A percentile compares a stretch with the other conserved stretches of the same genome.
Conservation (phyloP, 2,329 filamentous ascomycete genomes). For the Neonectria neomacrospora region DNA sequence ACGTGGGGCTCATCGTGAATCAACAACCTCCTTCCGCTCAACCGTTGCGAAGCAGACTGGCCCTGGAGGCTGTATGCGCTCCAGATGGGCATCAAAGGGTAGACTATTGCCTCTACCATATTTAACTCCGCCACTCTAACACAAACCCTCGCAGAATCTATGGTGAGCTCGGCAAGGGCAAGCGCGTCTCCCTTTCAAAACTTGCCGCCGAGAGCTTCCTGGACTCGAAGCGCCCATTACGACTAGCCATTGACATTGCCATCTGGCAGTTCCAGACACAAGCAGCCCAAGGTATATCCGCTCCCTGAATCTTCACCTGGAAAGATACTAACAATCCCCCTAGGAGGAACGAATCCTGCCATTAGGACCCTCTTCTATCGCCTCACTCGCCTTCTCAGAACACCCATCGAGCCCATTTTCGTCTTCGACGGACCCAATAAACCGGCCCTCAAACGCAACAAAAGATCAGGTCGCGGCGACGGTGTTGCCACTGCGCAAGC, state of each 20-base stretch:
- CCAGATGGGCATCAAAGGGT: constrained; percentile 76
- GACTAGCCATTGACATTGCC: constrained; percentile 91
- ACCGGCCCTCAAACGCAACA: constrained; percentile 89
- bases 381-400: constrained; percentile 77
- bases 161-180: constrained; percentile 84
- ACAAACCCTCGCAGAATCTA: constrained; percentile 73
- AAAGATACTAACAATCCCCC: constrained; percentile 19
- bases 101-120: constrained; percentile 53
- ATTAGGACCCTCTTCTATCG: constrained; percentile 94
- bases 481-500: constrained; percentile 78
- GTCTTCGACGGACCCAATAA: constrained; percentile 91
- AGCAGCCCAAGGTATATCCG: constrained; percentile 72
- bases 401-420: constrained; percentile 87
- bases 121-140: background rate
- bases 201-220: constrained; percentile 83
- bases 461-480: constrained; percentile 73
- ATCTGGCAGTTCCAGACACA: constrained; percentile 98
- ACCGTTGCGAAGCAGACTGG: constrained; percentile 16
- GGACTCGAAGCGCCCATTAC: constrained; percentile 75
- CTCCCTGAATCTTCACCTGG: background rate
- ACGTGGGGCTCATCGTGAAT: constrained; percentile 40
- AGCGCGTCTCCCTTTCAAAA: constrained; percentile 83
- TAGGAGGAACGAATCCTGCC: constrained; percentile 87
- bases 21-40: constrained; percentile 32
- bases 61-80: constrained; percentile 24